Conservation (phyloP, 2,329 filamentous ascomycete genomes). For the Trichoderma lentiforme region DNA sequence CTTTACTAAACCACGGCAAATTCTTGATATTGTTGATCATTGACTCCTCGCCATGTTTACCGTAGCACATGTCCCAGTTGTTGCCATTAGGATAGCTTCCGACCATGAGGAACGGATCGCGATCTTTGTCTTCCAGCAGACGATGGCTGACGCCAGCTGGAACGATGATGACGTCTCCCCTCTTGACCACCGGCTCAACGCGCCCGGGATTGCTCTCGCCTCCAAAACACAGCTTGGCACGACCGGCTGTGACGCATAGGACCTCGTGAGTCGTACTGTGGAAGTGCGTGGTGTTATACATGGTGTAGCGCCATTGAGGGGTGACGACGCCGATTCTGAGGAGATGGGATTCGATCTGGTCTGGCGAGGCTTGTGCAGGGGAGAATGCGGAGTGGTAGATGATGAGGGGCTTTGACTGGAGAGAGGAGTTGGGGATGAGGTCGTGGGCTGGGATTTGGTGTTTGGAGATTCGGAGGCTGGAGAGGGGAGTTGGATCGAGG, state of each 20-base stretch:
- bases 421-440: slow-evolving; percentile 10
- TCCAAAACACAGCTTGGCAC: slow-evolving; percentile 62
- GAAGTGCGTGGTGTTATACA: slow-evolving; percentile 65
- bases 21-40: background rate
- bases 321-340: slow-evolving; percentile 41
- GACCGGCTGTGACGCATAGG: slow-evolving; percentile 56
- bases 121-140: slow-evolving; percentile 52
- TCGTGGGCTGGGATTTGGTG: slow-evolving; percentile 4
- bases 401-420: slow-evolving; percentile 7
- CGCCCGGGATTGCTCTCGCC: slow-evolving; percentile 45
- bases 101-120: slow-evolving; percentile 51
- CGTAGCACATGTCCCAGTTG: slow-evolving; percentile 60
- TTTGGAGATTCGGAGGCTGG: slow-evolving; percentile 1
- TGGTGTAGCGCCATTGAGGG: slow-evolving; percentile 67
- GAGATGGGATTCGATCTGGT: slow-evolving; percentile 3
- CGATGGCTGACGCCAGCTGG: slow-evolving; percentile 65
- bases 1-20: background rate
- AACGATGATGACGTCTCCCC: slow-evolving; percentile 62
- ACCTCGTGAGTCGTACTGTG: slow-evolving; percentile 67
- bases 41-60: background rate
- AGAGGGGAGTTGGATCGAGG: background rate
- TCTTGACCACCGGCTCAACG: slow-evolving; percentile 53
- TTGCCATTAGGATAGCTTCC: slow-evolving; percentile 59
- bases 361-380: background rate
- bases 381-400: slow-evolving; percentile 11